Evolutionary conservation across 75 land plant genomes (phyloP).

Genomic region (Selaginella tamariscina): DNA sequence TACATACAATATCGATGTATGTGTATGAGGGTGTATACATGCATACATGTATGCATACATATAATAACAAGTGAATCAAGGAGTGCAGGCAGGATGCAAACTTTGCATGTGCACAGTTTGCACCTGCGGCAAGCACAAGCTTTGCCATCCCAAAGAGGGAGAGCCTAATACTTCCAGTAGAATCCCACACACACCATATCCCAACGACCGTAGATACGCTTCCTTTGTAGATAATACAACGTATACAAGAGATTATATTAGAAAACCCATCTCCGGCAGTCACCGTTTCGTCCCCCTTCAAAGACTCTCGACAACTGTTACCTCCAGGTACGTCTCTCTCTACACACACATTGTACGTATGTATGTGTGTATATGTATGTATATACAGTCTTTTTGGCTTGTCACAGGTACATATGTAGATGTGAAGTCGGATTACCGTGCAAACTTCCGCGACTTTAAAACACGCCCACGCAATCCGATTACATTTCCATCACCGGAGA

Average conservation of each 20-base stretch:
- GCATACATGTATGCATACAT: too few species aligned
- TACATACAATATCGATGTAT: too few species aligned
- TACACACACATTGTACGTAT: too few species aligned
- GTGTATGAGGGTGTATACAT: too few species aligned
- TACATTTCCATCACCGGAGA: not conserved
- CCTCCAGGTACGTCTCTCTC: too few species aligned
- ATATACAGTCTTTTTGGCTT: too few species aligned
- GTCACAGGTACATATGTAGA: not conserved
- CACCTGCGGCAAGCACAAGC: constrained; percentile 4
- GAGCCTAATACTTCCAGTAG: not conserved
- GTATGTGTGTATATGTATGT: too few species aligned
- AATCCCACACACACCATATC: not conserved
- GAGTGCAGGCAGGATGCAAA: not conserved
- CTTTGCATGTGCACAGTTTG: not conserved
- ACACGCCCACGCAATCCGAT: not conserved
- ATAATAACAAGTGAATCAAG: too few species aligned
- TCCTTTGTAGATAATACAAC: not conserved
- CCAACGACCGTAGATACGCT: not conserved
- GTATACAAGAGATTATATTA: not conserved
- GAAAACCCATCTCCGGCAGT: not conserved
- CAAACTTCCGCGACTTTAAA: not conserved
- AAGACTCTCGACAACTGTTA: not conserved
- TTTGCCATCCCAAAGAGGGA: not conserved
- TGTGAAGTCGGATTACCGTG: not conserved
- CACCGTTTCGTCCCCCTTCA: not conserved